Evolutionary conservation across 257 asterid genomes (phyloP).

Genomic region (Solanum chilense): DNA sequence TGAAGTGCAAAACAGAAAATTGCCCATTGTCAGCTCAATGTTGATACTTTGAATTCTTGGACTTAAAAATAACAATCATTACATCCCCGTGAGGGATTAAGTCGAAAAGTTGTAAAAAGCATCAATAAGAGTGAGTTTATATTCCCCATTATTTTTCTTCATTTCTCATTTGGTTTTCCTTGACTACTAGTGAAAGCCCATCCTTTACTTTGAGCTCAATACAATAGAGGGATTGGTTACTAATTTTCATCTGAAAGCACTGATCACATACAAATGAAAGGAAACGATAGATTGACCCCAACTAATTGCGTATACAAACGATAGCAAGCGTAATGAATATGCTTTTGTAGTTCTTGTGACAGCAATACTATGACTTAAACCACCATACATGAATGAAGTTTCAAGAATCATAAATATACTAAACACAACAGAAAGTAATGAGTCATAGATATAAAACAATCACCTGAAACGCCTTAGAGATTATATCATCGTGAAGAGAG

Average conservation of each 20-base stretch:
- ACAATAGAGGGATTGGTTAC: background rate
- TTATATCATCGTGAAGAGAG: conserved; percentile 42
- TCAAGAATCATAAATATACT: background rate
- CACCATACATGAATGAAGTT: background rate
- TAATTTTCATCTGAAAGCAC: background rate
- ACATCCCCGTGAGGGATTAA: background rate
- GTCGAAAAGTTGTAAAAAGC: background rate
- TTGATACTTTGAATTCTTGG: background rate
- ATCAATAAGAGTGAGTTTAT: background rate
- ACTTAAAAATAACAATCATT: background rate
- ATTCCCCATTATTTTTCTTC: background rate
- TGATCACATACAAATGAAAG: background rate
- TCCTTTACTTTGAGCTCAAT: background rate
- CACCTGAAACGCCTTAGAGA: conserved; percentile 41
- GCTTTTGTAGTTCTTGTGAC: background rate
- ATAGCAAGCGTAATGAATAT: background rate
- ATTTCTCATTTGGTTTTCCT: background rate
- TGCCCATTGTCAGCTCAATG: background rate
- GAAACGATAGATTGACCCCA: background rate
- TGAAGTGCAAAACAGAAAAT: background rate
- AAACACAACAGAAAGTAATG: background rate
- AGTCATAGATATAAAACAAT: background rate
- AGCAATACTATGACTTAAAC: background rate
- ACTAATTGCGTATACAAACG: background rate
- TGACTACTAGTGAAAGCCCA: background rate